phyloP scores from a whole-genome alignment of 768 basidiomycete genomes.

The Obba rivulosa region DNA sequence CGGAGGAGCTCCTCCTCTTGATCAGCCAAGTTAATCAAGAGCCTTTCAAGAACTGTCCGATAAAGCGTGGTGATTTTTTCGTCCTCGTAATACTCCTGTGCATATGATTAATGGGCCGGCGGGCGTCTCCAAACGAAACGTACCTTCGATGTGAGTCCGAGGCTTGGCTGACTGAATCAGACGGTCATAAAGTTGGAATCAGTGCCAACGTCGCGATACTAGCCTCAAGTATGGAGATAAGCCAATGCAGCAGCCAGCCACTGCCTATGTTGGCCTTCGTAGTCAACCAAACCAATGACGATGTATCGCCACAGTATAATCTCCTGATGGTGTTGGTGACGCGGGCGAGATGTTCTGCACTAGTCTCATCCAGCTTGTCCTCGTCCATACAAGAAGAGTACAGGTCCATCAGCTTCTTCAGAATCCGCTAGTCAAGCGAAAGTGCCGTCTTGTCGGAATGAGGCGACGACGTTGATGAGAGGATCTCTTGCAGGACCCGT shows the following conservation, averaged over 20 bases:
- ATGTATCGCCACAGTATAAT: constrained; percentile 54
- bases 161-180: constrained; percentile 76
- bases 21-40: constrained; percentile 56
- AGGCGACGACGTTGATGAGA: constrained; percentile 45
- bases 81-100: constrained; percentile 87
- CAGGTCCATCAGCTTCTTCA: constrained; percentile 62
- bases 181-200: constrained; percentile 84
- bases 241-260: constrained; percentile 80
- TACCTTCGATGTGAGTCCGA: constrained; percentile 88
- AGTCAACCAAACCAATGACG: constrained; percentile 22
- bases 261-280: constrained; percentile 30
- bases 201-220: constrained; percentile 60
- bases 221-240: constrained; percentile 84
- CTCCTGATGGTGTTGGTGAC: constrained; percentile 59
- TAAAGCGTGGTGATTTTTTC: constrained; percentile 65
- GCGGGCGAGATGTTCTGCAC: constrained; percentile 62
- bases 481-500: constrained; percentile 66
- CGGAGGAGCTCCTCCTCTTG: constrained; percentile 35
- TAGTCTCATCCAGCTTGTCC: constrained; percentile 65
- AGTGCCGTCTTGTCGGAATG: constrained; percentile 13
- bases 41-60: constrained; percentile 55
- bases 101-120: background rate
- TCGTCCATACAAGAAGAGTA: constrained; percentile 84
- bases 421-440: constrained; percentile 47
- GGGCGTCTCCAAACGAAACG: constrained; percentile 2